These are phyloP conservation scores for Naganishia vaughanmartiniae DNA, from an alignment of 768 basidiomycete genomes.

Conservation along the genomic window DNA sequence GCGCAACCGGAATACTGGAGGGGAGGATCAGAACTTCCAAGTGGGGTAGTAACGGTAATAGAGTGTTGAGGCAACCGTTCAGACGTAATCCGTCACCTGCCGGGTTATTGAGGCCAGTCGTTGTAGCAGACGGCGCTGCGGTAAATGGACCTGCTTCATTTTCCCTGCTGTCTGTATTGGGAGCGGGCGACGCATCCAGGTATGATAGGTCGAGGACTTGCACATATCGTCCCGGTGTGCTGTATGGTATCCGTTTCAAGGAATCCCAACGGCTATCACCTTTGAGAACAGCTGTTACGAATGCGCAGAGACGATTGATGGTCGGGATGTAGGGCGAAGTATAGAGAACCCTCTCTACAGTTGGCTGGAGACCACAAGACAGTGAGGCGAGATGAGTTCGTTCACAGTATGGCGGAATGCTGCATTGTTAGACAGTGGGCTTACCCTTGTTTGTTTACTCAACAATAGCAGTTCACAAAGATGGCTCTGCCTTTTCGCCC, in stretches of 20 bases:
- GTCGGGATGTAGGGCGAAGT: constrained; percentile 55
- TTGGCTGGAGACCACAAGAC: constrained; percentile 7
- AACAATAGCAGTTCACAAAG: constrained; percentile 4
- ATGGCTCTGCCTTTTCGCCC: not conserved
- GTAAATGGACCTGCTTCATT: not conserved
- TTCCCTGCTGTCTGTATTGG: not conserved
- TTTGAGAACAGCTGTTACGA: constrained; percentile 60
- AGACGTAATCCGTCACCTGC: constrained; percentile 13
- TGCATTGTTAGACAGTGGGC: not conserved
- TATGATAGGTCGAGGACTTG: constrained; percentile 64
- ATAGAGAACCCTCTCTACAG: constrained; percentile 23
- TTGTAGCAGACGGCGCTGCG: not conserved
- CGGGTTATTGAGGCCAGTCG: constrained; percentile 16
- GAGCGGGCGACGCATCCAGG: not conserved
- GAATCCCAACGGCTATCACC: constrained; percentile 84
- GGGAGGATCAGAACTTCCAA: constrained; percentile 45
- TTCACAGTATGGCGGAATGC: not conserved
- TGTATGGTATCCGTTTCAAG: constrained; percentile 79
- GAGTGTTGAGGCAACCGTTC: constrained; percentile 30
- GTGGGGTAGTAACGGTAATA: constrained; percentile 48
- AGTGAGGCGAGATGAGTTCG: not conserved
- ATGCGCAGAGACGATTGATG: constrained; percentile 58
- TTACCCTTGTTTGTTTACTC: constrained; percentile 29
- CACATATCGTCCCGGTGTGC: constrained; percentile 84
- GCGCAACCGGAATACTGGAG: constrained; percentile 24